Conservation (phyloP, 2,329 filamentous ascomycete species). For the Reticulascus tulasneorum region DNA sequence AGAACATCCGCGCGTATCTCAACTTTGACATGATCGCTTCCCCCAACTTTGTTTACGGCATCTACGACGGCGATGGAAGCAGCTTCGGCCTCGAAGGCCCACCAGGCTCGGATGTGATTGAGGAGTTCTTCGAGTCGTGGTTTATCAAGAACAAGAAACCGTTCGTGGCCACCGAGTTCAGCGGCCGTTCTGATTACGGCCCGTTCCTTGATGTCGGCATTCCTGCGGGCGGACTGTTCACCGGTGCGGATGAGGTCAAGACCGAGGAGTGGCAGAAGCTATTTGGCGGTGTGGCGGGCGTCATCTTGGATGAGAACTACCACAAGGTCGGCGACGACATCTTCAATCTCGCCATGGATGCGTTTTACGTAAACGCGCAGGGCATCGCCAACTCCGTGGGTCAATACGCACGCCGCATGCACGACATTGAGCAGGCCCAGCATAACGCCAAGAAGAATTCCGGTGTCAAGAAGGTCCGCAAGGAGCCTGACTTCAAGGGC, state of each 20-base stretch:
- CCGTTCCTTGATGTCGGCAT: constrained; percentile 64
- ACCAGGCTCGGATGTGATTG: constrained; percentile 56
- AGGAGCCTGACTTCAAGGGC: too few relatives aligned
- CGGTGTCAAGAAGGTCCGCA: too few relatives aligned
- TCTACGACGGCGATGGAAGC: constrained; percentile 59
- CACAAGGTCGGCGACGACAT: constrained; percentile 40
- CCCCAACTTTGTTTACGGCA: constrained; percentile 47
- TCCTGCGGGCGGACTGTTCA: constrained; percentile 65
- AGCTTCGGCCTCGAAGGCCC: constrained; percentile 52
- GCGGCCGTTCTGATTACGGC: constrained; percentile 63
- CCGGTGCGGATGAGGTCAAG: constrained; percentile 63
- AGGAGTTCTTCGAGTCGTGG: constrained; percentile 55
- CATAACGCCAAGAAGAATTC: too few relatives aligned
- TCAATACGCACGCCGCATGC: too few relatives aligned
- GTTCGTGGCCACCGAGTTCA: constrained; percentile 59
- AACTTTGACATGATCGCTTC: constrained; percentile 55
- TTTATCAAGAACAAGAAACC: constrained; percentile 41
- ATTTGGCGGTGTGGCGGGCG: constrained; percentile 59
- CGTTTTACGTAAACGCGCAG: constrained; percentile 41
- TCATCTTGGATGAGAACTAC: constrained; percentile 42
- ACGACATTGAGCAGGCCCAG: too few relatives aligned
- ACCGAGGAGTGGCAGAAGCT: constrained; percentile 52
- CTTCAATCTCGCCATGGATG: constrained; percentile 34
- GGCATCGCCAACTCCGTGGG: constrained; percentile 37
- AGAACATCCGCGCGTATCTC: constrained; percentile 50